Evolutionary conservation across 495 filamentous ascomycete species (phyloP).

Genomic region (Xylaria castorea): DNA sequence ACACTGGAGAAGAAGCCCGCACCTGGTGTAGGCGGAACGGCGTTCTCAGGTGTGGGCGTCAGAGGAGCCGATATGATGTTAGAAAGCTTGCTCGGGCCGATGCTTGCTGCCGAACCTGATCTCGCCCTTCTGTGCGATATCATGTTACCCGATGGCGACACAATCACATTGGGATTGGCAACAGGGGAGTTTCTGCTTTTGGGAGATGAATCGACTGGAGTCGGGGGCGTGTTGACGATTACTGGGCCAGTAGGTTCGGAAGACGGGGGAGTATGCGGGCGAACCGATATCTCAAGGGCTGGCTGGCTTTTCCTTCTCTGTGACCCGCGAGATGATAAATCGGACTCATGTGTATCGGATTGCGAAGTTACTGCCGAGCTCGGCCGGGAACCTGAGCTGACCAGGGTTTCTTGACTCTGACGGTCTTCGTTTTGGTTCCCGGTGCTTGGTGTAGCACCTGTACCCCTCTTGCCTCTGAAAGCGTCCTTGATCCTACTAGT

Average conservation of each 20-base stretch:
- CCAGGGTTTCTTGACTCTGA: conserved; percentile 32
- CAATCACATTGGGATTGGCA: conserved; percentile 39
- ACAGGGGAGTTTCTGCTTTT: conserved; percentile 38
- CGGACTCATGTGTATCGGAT: conserved; percentile 34
- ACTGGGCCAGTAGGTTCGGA: conserved; percentile 50
- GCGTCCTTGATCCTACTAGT: conserved; percentile 54
- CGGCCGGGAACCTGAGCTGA: conserved; percentile 27
- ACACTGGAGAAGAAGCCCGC: conserved; percentile 90
- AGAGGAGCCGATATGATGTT: conserved; percentile 75
- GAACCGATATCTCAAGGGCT: conserved; percentile 42
- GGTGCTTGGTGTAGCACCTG: conserved; percentile 24
- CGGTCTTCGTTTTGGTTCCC: conserved; percentile 35
- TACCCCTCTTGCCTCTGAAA: conserved; percentile 49
- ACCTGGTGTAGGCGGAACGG: conserved; percentile 48
- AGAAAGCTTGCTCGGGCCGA: conserved; percentile 88
- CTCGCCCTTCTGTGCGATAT: conserved; percentile 64
- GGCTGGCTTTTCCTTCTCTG: conserved; percentile 41
- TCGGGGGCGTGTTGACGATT: conserved; percentile 65
- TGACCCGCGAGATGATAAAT: conserved; percentile 34
- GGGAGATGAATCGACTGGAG: conserved; percentile 52
- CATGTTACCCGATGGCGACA: conserved; percentile 67
- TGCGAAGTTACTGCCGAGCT: conserved; percentile 31
- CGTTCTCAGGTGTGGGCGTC: conserved; percentile 69
- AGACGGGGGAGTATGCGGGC: conserved; percentile 53
- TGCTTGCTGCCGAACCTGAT: conserved; percentile 68